A percentile compares a stretch with the other conserved stretches of the same genome.
Evolutionary conservation across 2,329 filamentous ascomycete genomes (phyloP).

Genomic region (Hansfordia pulvinata): DNA sequence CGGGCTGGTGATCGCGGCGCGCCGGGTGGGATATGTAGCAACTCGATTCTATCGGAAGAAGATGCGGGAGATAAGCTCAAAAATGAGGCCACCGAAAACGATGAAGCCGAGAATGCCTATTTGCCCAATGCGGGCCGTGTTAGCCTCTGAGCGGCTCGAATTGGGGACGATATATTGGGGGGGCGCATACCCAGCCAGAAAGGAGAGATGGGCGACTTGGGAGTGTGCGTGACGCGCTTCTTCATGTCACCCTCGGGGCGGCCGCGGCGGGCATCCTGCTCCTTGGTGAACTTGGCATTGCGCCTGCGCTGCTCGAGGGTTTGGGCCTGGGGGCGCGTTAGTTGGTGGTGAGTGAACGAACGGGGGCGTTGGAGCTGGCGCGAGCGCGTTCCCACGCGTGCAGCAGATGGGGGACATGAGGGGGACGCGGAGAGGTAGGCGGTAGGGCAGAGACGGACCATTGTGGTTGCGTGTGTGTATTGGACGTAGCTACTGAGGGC

Average conservation of each 20-base stretch:
- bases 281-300: constrained; percentile 66
- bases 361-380: no score
- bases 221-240: constrained; percentile 39
- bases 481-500: neutral
- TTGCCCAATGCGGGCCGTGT: constrained; percentile 4
- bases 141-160: no score
- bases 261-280: constrained; percentile 61
- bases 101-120: constrained; percentile 44
- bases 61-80: constrained; percentile 42
- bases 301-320: constrained; percentile 72
- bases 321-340: constrained; percentile 66
- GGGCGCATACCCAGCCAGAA: constrained; percentile 49
- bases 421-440: neutral
- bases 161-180: no score
- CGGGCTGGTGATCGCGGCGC: neutral
- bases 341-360: no score
- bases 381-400: no score
- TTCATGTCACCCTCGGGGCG: constrained; percentile 54
- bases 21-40: no score
- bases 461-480: constrained; percentile 8
- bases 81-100: constrained; percentile 45
- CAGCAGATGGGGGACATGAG: no score
- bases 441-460: constrained; percentile 9
- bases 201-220: constrained; percentile 50
- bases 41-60: constrained; percentile 22